phyloP scores from a whole-genome alignment of 345 rosid genomes.

The Eucalyptus curtisii region DNA sequence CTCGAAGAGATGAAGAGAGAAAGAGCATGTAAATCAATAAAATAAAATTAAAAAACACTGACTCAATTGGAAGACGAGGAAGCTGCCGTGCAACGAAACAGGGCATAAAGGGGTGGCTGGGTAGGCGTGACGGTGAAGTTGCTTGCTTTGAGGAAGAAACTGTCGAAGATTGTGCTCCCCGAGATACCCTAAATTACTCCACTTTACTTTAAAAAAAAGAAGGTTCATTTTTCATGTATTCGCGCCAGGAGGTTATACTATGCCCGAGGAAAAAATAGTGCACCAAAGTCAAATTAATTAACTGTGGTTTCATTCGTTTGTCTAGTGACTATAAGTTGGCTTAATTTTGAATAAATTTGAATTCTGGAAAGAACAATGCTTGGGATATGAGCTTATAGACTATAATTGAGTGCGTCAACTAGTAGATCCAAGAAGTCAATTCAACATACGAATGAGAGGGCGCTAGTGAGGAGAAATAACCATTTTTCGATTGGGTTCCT shows the following conservation, averaged over 20 bases:
- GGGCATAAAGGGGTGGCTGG: background rate
- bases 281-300: background rate
- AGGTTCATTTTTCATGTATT: background rate
- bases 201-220: background rate
- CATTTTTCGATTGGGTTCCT: background rate
- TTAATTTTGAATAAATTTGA: background rate
- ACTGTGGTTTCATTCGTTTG: background rate
- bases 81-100: background rate
- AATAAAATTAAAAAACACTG: background rate
- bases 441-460: background rate
- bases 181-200: background rate
- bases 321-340: background rate
- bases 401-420: background rate
- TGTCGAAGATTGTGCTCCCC: background rate
- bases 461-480: background rate
- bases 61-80: background rate
- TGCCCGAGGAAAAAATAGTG: background rate
- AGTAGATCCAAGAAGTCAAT: background rate
- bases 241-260: background rate
- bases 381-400: background rate
- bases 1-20: background rate
- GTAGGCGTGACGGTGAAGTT: background rate
- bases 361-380: background rate
- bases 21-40: background rate
- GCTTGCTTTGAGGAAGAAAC: background rate